Evolutionary conservation across 2,329 filamentous ascomycete genomes (phyloP).

Genomic region (Fusarium robinianum): DNA sequence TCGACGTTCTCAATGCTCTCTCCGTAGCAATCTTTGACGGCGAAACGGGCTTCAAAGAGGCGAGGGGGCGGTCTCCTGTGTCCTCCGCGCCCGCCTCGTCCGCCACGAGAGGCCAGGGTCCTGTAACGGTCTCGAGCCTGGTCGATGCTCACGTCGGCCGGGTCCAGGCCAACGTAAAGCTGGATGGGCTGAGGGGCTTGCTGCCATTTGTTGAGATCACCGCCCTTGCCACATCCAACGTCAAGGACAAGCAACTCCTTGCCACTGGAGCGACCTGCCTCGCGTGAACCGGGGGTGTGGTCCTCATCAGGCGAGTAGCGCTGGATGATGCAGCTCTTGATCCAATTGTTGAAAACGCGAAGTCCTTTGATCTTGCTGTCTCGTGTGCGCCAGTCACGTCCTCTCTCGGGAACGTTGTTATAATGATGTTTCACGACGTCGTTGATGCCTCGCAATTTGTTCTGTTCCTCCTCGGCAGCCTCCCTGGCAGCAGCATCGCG

Average conservation of each 20-base stretch:
- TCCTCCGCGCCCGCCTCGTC: constrained; percentile 58
- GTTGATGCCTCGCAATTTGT: constrained; percentile 61
- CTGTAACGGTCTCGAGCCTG: constrained; percentile 86
- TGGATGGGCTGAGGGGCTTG: constrained; percentile 88
- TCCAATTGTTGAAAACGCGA: constrained; percentile 96
- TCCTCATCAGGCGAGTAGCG: constrained; percentile 89
- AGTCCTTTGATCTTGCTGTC: constrained; percentile 95
- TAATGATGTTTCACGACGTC: constrained; percentile 94
- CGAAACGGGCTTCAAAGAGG: constrained; percentile 85
- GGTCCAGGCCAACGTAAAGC: constrained; percentile 92
- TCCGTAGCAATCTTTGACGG: constrained; percentile 90
- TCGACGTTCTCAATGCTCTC: constrained; percentile 80
- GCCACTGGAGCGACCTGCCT: constrained; percentile 54
- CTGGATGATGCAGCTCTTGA: constrained; percentile 96
- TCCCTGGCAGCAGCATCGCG: constrained; percentile 46
- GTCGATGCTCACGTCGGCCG: constrained; percentile 87
- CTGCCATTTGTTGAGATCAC: constrained; percentile 95
- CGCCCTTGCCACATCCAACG: constrained; percentile 95
- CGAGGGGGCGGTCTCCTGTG: constrained; percentile 55
- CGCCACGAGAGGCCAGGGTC: constrained; percentile 67
- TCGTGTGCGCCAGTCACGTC: constrained; percentile 91
- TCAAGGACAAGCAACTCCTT: constrained; percentile 82
- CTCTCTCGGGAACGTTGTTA: constrained; percentile 91
- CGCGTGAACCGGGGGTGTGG: constrained; percentile 64
- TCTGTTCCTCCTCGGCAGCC: constrained; percentile 44